Evolutionary conservation across 768 basidiomycete species (phyloP), one percentile per base, ranked within the genome.

Genomic region (Lyophyllum shimeji): DNA sequence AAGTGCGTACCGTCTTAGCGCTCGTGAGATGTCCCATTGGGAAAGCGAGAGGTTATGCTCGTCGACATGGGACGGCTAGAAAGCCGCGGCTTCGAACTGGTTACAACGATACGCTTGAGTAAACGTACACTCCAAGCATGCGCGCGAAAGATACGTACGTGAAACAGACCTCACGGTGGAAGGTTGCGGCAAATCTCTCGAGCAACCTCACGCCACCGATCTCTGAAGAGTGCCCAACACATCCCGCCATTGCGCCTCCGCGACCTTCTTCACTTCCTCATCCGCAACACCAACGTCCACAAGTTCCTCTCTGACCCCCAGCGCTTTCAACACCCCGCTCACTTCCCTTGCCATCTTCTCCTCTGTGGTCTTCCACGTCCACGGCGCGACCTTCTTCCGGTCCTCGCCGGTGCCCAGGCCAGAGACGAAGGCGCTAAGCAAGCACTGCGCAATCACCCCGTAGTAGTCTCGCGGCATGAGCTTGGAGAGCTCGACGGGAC

Each of bases 331-430:
- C 21, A 50, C 33, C 2, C 17, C 43, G 4, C 29, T 13, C 23
- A 58, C 48, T 18, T 45, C 57, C 11, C 34, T 23, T n/a, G 57
- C 57, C 18, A 58, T 17, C 29, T 33, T 51, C 18, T 3, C 42
- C 3, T 58, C 57, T 15, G 44, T 54, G 18, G 57, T 58, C 24
- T 48, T 46, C 52, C 52, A 58, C 17, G 29, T 54, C 57, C 57
- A 58, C 4, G 57, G 57, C 13, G 52, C 57, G 2, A 53, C 33
- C 42, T 50, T 53, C 8, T 23, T 40, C 3, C 18, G 2, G 17
- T 21, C 11, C 18, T 47, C 46, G 9, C 44, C 43, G 23, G 23
- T 52, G 1, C 52, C 52, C 57, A 58, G 50, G 2, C 52, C 46
- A 15, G 47, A 44, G 40, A 52, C 46, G 24, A 58, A 58, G 2